phyloP scores from a whole-genome alignment of 441 rosid species.

The Capsella rubella region DNA sequence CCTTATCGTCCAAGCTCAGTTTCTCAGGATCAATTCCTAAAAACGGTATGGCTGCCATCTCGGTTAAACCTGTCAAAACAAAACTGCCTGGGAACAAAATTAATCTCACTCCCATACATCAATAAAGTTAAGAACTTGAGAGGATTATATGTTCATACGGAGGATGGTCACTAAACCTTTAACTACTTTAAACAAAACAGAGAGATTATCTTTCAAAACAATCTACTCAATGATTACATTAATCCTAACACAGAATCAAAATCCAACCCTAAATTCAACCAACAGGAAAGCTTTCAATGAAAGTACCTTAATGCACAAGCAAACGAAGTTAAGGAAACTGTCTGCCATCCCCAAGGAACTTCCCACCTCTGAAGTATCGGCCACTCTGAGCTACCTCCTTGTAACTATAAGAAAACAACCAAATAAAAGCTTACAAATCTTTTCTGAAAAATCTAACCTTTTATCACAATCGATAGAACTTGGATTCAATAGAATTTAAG shows the following conservation, averaged over 20 bases:
- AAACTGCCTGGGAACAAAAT: slow-evolving; percentile 90
- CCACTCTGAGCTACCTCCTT: slow-evolving; percentile 65
- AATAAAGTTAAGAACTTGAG: not conserved
- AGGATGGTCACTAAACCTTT: not conserved
- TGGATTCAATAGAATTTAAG: not conserved
- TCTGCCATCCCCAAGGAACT: slow-evolving; percentile 94
- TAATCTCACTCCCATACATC: slow-evolving; percentile 42
- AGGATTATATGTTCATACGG: not conserved
- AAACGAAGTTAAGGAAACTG: slow-evolving; percentile 83
- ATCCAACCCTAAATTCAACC: not conserved
- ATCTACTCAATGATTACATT: slow-evolving; percentile 21
- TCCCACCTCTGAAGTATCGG: slow-evolving; percentile 82
- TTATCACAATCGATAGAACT: not conserved
- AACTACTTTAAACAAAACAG: not conserved
- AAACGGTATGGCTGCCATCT: slow-evolving; percentile 66
- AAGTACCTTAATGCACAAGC: slow-evolving; percentile 91
- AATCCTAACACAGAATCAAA: not conserved
- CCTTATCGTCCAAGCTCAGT: slow-evolving; percentile 83
- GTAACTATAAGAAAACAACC: not conserved
- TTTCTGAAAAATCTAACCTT: not conserved
- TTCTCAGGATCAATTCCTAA: slow-evolving; percentile 70
- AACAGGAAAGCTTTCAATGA: not conserved
- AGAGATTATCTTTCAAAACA: slow-evolving; percentile 5
- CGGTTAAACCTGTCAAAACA: slow-evolving; percentile 90
- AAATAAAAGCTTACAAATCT: not conserved